Conservation (phyloP, 441 rosid species). For the Mallotus japonicus region DNA sequence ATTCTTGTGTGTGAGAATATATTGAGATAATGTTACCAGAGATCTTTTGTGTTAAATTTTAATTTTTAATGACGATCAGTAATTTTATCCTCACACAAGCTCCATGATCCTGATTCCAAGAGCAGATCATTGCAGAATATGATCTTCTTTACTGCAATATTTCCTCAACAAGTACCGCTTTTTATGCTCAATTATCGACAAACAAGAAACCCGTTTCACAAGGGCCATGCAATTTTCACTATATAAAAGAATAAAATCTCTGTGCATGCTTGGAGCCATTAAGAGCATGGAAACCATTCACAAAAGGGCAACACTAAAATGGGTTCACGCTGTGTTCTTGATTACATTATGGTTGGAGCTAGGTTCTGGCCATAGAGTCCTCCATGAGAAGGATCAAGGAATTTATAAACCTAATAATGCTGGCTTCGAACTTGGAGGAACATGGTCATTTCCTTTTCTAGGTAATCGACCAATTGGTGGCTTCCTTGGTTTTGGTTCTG, state of each 20-base stretch:
- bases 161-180: constrained; percentile 13
- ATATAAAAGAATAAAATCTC: not conserved
- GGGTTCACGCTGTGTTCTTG: constrained; percentile 8
- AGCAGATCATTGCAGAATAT: constrained; percentile 7
- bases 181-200: constrained; percentile 1
- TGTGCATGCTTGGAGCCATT: not conserved
- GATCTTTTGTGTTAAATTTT: too few species aligned
- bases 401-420: not conserved
- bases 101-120: constrained; percentile 19
- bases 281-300: not conserved
- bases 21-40: too few species aligned
- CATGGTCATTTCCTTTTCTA: constrained; percentile 12
- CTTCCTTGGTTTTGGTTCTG: not conserved
- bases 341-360: not conserved
- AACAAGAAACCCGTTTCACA: constrained; percentile 5
- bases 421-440: constrained; percentile 2
- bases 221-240: not conserved
- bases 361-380: constrained; percentile 11
- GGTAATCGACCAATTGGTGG: not conserved
- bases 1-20: too few species aligned
- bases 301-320: constrained; percentile 11
- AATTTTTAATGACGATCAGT: not conserved
- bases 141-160: constrained; percentile 2
- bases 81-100: constrained; percentile 16
- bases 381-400: not conserved